A percentile compares a stretch with the other conserved stretches of the same genome.
These are phyloP conservation scores for Juncus inflexus DNA, from an alignment of 176 grass and related monocot genomes.

Conservation along the genomic window DNA sequence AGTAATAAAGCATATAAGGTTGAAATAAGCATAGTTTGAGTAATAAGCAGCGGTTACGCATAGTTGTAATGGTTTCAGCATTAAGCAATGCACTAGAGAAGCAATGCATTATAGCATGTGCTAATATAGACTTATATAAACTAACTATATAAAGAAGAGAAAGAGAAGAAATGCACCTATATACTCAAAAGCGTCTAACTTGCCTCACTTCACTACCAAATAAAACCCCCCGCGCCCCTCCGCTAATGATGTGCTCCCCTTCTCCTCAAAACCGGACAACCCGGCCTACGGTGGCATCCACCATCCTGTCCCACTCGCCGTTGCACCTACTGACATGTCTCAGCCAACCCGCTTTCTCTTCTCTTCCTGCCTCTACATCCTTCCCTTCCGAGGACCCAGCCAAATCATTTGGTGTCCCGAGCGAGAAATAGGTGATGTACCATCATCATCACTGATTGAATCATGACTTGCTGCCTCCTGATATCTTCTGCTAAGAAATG, in stretches of 20 bases:
- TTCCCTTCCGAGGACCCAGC: too few species aligned
- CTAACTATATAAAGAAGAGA: background rate
- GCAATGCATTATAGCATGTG: constrained; percentile 1
- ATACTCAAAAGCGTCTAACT: background rate
- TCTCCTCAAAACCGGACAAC: background rate
- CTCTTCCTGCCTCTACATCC: too few species aligned
- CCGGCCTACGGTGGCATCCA: constrained; percentile 1
- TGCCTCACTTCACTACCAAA: constrained; percentile 2
- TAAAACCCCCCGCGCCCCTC: background rate
- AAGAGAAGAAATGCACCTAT: constrained; percentile 1
- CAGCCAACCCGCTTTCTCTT: background rate
- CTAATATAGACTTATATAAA: constrained; percentile 4
- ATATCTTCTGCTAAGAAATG: too few species aligned
- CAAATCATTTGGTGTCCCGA: too few species aligned
- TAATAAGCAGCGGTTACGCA: constrained; percentile 2
- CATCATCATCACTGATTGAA: too few species aligned
- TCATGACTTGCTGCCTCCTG: too few species aligned
- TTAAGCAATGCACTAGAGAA: constrained; percentile 1
- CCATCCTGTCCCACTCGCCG: constrained; percentile 1
- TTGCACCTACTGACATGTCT: constrained; percentile 1
- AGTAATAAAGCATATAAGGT: background rate
- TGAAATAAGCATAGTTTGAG: constrained; percentile 1
- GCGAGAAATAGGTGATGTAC: too few species aligned
- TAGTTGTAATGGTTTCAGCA: background rate
- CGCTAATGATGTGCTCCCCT: constrained; percentile 1